phyloP scores from a whole-genome alignment of 2,329 filamentous ascomycete genomes.

The Aspergillus jensenii region DNA sequence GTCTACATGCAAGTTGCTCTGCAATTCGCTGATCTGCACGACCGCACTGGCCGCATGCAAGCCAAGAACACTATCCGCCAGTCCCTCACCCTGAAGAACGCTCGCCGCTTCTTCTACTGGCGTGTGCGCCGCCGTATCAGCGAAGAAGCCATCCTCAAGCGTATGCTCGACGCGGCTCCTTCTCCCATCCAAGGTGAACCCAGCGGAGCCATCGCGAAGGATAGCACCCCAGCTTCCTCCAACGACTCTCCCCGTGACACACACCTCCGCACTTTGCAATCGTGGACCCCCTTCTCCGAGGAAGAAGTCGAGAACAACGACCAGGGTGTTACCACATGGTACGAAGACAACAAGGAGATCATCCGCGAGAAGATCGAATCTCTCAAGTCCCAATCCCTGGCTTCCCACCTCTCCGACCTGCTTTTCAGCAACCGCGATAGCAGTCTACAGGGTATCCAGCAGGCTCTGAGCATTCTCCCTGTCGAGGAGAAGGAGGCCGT shows the following conservation, averaged over 20 bases:
- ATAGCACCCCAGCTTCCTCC: constrained; percentile 20
- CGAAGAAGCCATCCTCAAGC: constrained; percentile 95
- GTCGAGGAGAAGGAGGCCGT: constrained; percentile 85
- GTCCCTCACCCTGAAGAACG: constrained; percentile 79
- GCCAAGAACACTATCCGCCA: constrained; percentile 93
- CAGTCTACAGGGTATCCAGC: constrained; percentile 80
- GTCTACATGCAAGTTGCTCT: constrained; percentile 95
- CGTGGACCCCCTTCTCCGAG: constrained; percentile 71
- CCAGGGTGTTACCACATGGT: constrained; percentile 85
- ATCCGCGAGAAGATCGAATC: constrained; percentile 81
- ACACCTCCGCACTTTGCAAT: constrained; percentile 73
- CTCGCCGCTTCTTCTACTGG: constrained; percentile 99
- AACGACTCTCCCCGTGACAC: constrained; percentile 58
- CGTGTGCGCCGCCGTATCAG: constrained; percentile 93
- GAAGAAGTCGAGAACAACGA: constrained; percentile 76
- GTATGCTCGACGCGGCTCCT: constrained; percentile 60
- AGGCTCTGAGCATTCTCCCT: constrained; percentile 82
- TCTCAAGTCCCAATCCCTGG: constrained; percentile 73
- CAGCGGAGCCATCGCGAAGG: constrained; percentile 44
- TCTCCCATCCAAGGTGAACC: constrained; percentile 36
- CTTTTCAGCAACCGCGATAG: constrained; percentile 66
- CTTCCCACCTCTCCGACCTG: constrained; percentile 67
- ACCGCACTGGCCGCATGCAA: constrained; percentile 95
- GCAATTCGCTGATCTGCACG: constrained; percentile 96
- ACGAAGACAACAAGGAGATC: constrained; percentile 86